phyloP scores from a whole-genome alignment of 345 rosid species.

The Carallia brachiata region DNA sequence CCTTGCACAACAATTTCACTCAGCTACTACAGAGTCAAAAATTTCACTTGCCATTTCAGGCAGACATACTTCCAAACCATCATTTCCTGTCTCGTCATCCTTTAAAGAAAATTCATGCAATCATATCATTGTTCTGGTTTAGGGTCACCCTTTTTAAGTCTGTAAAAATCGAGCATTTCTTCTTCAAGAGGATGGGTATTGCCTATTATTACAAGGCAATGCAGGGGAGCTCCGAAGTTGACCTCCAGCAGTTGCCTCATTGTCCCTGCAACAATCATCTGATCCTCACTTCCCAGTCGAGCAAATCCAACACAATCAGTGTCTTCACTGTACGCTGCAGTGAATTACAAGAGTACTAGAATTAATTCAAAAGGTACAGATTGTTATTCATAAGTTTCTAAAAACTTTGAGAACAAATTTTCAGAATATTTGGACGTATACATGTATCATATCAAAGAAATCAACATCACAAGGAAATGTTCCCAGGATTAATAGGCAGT shows the following conservation, averaged over 20 bases:
- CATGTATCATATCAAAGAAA: background rate
- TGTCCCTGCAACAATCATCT: conserved; percentile 71
- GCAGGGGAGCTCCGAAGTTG: conserved; percentile 81
- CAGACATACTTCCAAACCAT: background rate
- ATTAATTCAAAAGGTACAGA: background rate
- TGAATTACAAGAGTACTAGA: background rate
- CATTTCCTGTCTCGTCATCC: too few species aligned
- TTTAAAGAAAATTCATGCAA: conserved; percentile 2
- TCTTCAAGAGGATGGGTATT: conserved; percentile 80
- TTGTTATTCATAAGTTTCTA: background rate
- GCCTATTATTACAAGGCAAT: conserved; percentile 82
- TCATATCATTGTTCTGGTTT: conserved; percentile 5
- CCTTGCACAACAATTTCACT: too few species aligned
- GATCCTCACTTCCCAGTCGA: conserved; percentile 79
- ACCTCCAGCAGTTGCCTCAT: conserved; percentile 61
- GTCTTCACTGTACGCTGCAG: conserved; percentile 59
- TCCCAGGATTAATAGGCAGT: background rate
- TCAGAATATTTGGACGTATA: background rate
- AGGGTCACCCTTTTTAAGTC: conserved; percentile 15
- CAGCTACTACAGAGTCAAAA: too few species aligned
- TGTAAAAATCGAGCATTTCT: conserved; percentile 83
- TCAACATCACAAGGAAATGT: too few species aligned
- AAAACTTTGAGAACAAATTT: background rate
- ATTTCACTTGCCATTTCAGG: background rate
- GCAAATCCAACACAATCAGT: conserved; percentile 80